phyloP scores from a whole-genome alignment of 2,329 filamentous ascomycete species.

The Venturia oleaginea region DNA sequence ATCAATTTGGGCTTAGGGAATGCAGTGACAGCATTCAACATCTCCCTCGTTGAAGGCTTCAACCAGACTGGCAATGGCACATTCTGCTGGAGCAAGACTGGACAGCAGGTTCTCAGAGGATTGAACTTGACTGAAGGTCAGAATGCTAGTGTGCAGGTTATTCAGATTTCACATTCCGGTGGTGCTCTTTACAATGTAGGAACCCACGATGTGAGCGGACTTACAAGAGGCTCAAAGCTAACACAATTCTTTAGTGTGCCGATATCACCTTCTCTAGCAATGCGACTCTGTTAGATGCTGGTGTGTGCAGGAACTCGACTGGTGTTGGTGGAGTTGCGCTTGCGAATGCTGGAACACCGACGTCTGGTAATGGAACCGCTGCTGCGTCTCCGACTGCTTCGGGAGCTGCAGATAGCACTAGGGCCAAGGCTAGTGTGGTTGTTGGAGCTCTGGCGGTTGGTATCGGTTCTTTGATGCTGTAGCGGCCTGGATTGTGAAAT shows the following conservation, averaged over 20 bases:
- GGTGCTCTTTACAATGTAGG: slow-evolving; percentile 36
- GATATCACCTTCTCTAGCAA: slow-evolving; percentile 35
- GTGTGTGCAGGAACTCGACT: slow-evolving; percentile 32
- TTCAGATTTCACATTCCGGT: slow-evolving; percentile 33
- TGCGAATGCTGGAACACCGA: slow-evolving; percentile 18
- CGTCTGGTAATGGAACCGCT: background rate
- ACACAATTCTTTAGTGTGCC: slow-evolving; percentile 35
- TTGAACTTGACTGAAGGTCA: slow-evolving; percentile 24
- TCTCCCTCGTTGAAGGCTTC: slow-evolving; percentile 33
- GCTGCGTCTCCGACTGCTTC: slow-evolving; percentile 1
- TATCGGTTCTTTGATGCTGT: slow-evolving; percentile 1
- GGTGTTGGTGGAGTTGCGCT: slow-evolving; percentile 28
- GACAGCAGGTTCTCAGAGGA: slow-evolving; percentile 20
- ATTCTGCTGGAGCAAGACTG: slow-evolving; percentile 35
- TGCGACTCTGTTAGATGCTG: slow-evolving; percentile 27
- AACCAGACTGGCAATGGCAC: slow-evolving; percentile 42
- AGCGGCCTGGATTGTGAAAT: background rate
- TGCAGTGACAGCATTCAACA: slow-evolving; percentile 35
- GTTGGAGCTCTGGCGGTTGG: slow-evolving; percentile 7
- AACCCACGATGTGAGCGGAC: background rate
- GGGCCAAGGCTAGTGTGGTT: background rate
- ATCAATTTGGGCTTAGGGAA: slow-evolving; percentile 38
- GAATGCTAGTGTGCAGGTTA: slow-evolving; percentile 36
- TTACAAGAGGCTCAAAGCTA: no score
- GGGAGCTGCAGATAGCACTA: background rate